These are phyloP conservation scores for Taphrina wiesneri DNA, from an alignment of 1,139 yeast genomes.

Conservation along the genomic window DNA sequence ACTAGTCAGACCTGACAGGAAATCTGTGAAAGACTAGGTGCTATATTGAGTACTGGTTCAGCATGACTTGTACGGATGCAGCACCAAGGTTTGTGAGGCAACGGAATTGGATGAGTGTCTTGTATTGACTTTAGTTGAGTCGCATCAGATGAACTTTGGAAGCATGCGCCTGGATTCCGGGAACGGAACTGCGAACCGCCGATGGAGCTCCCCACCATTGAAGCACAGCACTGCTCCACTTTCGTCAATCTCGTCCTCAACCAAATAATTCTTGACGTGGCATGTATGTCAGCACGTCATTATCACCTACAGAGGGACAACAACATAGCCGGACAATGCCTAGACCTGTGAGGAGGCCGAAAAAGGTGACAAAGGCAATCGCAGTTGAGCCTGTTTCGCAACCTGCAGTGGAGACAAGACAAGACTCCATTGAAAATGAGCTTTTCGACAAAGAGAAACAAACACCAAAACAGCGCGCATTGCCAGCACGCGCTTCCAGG, in stretches of 20 bases:
- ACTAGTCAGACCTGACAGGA: not conserved
- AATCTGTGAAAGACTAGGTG: not conserved
- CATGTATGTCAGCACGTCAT: not conserved
- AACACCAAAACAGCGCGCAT: constrained; percentile 1
- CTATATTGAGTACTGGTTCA: not conserved
- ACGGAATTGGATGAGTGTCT: not conserved
- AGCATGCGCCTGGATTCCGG: not conserved
- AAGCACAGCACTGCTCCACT: not conserved
- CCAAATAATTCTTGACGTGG: not conserved
- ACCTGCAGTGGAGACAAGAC: not conserved
- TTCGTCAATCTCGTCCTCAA: not conserved
- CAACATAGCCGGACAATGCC: not conserved
- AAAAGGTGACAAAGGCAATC: not conserved
- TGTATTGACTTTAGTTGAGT: not conserved
- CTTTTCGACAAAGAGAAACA: not conserved
- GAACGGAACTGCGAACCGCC: not conserved
- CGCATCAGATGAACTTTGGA: not conserved
- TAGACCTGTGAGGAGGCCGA: constrained; percentile 14
- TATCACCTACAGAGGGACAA: not conserved
- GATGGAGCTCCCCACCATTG: not conserved
- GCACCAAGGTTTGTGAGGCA: not conserved
- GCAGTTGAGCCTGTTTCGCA: not conserved
- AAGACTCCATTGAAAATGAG: not conserved
- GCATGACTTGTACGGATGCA: not conserved
- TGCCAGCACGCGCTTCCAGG: not conserved